Evolutionary conservation across 768 basidiomycete genomes (phyloP).

Genomic region (Lactifluus echinatus): DNA sequence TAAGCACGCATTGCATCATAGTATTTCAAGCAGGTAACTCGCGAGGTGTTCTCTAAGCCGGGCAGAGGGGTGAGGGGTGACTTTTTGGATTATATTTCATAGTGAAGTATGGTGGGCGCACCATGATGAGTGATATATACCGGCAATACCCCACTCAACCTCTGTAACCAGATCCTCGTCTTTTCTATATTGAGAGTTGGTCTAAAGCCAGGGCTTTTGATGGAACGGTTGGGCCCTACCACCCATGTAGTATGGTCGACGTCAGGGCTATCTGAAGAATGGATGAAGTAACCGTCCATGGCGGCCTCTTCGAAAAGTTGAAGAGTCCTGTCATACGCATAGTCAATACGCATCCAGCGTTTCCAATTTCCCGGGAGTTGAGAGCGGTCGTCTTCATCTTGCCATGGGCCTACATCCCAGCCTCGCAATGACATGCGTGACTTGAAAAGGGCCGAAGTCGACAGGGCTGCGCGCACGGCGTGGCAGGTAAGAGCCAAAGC

Average conservation of each 20-base stretch:
- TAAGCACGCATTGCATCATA: neutral
- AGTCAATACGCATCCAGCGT: constrained; percentile 6
- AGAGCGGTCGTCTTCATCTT: neutral
- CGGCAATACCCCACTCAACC: constrained; percentile 3
- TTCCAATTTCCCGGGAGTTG: neutral
- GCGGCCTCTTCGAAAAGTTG: constrained; percentile 6
- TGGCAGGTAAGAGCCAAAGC: neutral
- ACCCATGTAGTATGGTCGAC: neutral
- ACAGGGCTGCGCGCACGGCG: neutral
- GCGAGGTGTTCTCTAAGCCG: neutral
- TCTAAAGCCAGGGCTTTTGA: too few relatives aligned
- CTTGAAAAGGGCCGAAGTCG: neutral
- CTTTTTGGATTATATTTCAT: neutral
- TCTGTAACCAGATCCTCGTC: neutral
- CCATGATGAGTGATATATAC: constrained; percentile 2
- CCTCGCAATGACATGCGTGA: neutral
- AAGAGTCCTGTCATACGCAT: neutral
- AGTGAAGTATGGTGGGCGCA: neutral
- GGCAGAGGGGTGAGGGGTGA: neutral
- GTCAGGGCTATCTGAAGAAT: neutral
- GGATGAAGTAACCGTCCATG: neutral
- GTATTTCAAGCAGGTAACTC: neutral
- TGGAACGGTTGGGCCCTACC: too few relatives aligned
- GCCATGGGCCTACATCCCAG: neutral
- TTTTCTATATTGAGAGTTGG: neutral